Base-by-base conservation (phyloP, 257 asterid genomes). In the Solanum sejunctum region DNA sequence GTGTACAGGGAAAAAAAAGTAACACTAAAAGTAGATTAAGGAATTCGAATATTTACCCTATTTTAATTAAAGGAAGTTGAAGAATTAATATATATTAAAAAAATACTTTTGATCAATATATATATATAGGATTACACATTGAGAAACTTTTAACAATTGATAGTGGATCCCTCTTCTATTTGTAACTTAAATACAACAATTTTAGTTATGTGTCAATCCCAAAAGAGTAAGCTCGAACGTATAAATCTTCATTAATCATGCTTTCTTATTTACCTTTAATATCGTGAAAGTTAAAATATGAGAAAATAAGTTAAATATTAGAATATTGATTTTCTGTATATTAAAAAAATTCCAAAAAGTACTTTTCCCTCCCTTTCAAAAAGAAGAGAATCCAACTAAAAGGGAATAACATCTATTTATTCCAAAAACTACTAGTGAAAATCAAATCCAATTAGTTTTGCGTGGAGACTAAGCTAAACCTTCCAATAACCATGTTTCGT, bases 121-220 rank as follows among this genome's bases (percentile, higher is more conserved):
- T 28, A 23, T 23, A 63, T 0, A 6, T 1, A 11, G 12, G 21
- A 21, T 21, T 3, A 61, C 17, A 21, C 8, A 61, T 61, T 3
- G 6, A 1, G 0, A 23, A 23, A 23, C 5, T 12, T 15, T 15
- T 16, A 54, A 61, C 0, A 7, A 12, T 12, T 4, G 1, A 7
- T 28, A 1, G 0, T 17, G 1, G 3, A 32, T 32, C 1, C 3
- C 0, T 67, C n/a, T 28, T 28, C 3, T 1, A 0, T 8, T 8
- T 36, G 1, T 3, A 16, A 36, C 26, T 69, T 36, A 36, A 36
- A 36, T 8, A 0, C 4, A 36, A 67, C 1, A 36, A 36, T 1
- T 32, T 11, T 67, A 67, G 0, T 8, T 32, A 67, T 8, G 1
- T 18, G 7, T 32, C n/a, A 21, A 5, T 63, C 3, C 2, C 49